Percentiles rank a stretch among this genome's conserved stretches.
Conservation (phyloP, 768 basidiomycete species). For the Leccinum disarticulatum region DNA sequence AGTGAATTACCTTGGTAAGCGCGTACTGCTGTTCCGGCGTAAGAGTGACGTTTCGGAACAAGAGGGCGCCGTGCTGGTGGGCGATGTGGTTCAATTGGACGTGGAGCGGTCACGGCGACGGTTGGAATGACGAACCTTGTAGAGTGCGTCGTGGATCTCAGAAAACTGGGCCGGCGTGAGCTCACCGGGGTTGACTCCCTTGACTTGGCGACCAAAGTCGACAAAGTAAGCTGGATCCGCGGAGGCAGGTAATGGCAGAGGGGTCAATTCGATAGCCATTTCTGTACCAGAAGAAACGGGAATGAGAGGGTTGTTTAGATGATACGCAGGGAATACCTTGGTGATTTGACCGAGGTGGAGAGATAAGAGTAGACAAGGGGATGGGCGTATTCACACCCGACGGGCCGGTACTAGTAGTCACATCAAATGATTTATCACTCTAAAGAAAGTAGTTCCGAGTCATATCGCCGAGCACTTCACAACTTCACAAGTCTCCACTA, state of each 20-base stretch:
- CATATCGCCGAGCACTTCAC: neutral
- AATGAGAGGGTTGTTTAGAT: neutral
- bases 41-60: constrained; percentile 70
- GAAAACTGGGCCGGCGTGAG: constrained; percentile 61
- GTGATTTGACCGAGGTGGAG: neutral
- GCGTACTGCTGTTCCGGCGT: constrained; percentile 84
- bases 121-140: constrained; percentile 52
- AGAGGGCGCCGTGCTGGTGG: constrained; percentile 62
- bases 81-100: neutral
- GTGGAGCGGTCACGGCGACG: neutral
- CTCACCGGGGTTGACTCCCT: constrained; percentile 65
- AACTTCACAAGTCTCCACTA: neutral
- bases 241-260: constrained; percentile 70
- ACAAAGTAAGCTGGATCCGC: constrained; percentile 66
- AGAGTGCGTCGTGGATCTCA: constrained; percentile 69
- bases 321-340: neutral
- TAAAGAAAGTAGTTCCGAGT: neutral
- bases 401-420: too few species aligned
- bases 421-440: too few species aligned
- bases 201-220: constrained; percentile 76
- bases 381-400: neutral
- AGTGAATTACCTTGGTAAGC: constrained; percentile 67
- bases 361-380: neutral
- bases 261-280: constrained; percentile 68
- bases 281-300: constrained; percentile 1